A percentile compares a stretch with the other conserved stretches of the same genome.
Evolutionary conservation across 805 yeast genomes (phyloP).

Genomic region (Ogataea wickerhamii): DNA sequence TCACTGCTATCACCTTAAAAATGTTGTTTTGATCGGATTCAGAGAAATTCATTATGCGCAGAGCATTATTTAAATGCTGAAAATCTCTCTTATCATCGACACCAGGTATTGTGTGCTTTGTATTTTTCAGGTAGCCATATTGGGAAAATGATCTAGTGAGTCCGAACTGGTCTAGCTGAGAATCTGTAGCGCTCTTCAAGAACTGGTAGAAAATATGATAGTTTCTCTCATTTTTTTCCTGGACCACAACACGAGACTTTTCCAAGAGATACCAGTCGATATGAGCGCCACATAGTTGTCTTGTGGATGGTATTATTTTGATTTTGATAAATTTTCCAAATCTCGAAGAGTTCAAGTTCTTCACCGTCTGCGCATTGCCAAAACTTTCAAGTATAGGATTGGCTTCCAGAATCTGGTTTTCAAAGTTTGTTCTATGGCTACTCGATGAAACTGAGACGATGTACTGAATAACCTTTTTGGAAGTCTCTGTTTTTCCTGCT

Average conservation of each 20-base stretch:
- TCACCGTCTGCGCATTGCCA: constrained; percentile 94
- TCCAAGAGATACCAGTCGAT: constrained; percentile 94
- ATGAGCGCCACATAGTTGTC: constrained; percentile 79
- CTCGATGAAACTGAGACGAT: constrained; percentile 66
- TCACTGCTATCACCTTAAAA: constrained; percentile 65
- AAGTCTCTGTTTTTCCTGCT: constrained; percentile 97
- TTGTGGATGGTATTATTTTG: constrained; percentile 55
- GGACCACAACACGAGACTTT: constrained; percentile 85
- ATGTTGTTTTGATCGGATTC: constrained; percentile 52
- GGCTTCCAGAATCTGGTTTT: constrained; percentile 83
- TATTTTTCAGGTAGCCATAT: constrained; percentile 57
- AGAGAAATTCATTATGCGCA: constrained; percentile 69
- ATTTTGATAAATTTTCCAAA: constrained; percentile 95
- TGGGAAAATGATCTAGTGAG: constrained; percentile 37
- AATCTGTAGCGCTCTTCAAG: constrained; percentile 58
- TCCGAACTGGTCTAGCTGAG: constrained; percentile 44
- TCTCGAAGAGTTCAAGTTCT: constrained; percentile 92
- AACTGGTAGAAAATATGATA: constrained; percentile 93
- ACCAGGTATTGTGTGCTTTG: constrained; percentile 58
- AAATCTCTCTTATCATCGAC: constrained; percentile 77
- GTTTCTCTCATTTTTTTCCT: constrained; percentile 74
- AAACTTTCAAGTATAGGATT: constrained; percentile 94
- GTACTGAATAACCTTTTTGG: constrained; percentile 91
- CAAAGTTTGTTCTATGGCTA: constrained; percentile 43
- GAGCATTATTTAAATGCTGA: constrained; percentile 56